Evolutionary conservation across 179 eudicot species (phyloP).

Genomic region (Amaranthus tricolor): DNA sequence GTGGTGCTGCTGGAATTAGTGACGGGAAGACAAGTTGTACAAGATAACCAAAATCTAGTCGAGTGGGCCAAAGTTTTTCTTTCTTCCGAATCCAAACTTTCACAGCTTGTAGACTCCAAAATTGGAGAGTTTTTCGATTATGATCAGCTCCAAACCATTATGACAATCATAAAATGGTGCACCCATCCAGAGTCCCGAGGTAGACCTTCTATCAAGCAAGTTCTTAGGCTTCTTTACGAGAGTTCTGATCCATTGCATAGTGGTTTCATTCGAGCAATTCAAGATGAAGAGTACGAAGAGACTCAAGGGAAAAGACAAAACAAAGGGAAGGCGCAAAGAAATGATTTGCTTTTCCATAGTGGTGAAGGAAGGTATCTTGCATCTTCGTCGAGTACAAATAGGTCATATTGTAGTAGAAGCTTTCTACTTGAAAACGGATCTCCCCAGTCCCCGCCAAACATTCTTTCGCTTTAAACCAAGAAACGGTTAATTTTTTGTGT

Average conservation of each 20-base stretch:
- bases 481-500: not conserved
- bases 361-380: constrained; percentile 84
- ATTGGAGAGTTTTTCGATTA: constrained; percentile 69
- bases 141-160: constrained; percentile 75
- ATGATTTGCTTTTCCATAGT: constrained; percentile 47
- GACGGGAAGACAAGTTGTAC: constrained; percentile 76
- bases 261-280: constrained; percentile 67
- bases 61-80: constrained; percentile 72
- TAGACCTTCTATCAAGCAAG: constrained; percentile 97
- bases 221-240: constrained; percentile 84
- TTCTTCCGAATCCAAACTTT: constrained; percentile 52
- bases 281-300: constrained; percentile 67
- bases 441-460: constrained; percentile 72
- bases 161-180: constrained; percentile 77
- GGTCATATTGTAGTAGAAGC: constrained; percentile 83
- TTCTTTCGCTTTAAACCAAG: constrained; percentile 45
- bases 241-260: constrained; percentile 80
- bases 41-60: constrained; percentile 73
- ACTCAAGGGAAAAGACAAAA: constrained; percentile 49
- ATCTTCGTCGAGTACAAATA: constrained; percentile 88
- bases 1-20: constrained; percentile 76
- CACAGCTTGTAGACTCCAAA: constrained; percentile 71
- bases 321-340: constrained; percentile 57
- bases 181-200: constrained; percentile 72
- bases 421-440: constrained; percentile 83